phyloP scores from a whole-genome alignment of 2,329 filamentous ascomycete species.

The Colletotrichum navitas region DNA sequence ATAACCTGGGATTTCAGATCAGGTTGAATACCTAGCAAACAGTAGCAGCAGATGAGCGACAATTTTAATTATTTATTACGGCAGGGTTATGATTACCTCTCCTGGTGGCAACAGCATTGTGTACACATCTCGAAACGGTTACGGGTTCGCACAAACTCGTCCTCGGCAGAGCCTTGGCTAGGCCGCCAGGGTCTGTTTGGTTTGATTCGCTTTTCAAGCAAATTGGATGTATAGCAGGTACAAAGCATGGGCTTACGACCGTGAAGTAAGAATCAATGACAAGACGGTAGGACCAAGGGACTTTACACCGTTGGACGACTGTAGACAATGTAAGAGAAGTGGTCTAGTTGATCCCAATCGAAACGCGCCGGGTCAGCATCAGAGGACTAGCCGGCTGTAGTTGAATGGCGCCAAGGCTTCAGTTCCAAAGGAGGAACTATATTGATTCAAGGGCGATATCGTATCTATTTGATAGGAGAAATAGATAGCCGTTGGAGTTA shows the following conservation, averaged over 20 bases:
- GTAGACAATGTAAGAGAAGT: too few species aligned
- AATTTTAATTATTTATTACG: background rate
- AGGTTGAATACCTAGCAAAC: background rate
- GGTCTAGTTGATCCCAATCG: background rate
- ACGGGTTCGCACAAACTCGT: background rate
- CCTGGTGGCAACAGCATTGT: background rate
- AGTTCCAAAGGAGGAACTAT: too few species aligned
- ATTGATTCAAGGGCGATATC: background rate
- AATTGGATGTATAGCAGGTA: background rate
- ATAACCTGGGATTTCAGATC: background rate
- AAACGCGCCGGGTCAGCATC: background rate
- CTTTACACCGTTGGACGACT: background rate
- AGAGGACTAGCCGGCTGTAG: background rate
- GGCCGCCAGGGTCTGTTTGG: background rate
- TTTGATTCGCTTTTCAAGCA: background rate
- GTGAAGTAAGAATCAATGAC: background rate
- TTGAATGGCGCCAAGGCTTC: too few species aligned
- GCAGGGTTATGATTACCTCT: background rate
- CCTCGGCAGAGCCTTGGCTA: background rate
- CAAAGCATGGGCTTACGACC: background rate
- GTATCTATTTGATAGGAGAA: background rate
- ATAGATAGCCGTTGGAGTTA: background rate
- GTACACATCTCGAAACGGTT: background rate
- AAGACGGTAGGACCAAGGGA: too few species aligned
- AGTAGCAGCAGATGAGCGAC: background rate